Percentiles rank a stretch among this genome's conserved stretches.
Evolutionary conservation across 176 grass and related monocot species (phyloP).

Genomic region (Canna indica): DNA sequence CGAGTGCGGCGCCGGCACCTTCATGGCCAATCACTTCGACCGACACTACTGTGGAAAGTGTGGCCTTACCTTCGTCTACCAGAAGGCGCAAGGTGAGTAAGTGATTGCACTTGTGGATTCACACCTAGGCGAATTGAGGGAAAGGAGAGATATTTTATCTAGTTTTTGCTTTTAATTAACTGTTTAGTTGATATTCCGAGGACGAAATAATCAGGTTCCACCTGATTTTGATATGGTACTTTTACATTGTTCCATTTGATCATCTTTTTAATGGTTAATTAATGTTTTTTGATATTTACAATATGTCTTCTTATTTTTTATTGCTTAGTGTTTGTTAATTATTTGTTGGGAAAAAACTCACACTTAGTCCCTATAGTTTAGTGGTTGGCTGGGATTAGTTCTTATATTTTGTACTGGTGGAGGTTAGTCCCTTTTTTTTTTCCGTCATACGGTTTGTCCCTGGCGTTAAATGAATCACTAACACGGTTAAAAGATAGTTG

Average conservation of each 20-base stretch:
- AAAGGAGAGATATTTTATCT: not conserved
- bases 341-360: too few relatives aligned
- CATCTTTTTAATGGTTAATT: too few relatives aligned
- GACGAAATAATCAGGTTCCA: not conserved
- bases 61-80: constrained; percentile 70
- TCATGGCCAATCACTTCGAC: constrained; percentile 84
- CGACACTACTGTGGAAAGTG: constrained; percentile 77
- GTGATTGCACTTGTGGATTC: not conserved
- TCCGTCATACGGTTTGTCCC: too few relatives aligned
- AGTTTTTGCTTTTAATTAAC: not conserved
- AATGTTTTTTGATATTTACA: too few relatives aligned
- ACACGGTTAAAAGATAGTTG: too few relatives aligned
- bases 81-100: constrained; percentile 17
- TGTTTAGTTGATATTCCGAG: not conserved
- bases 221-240: not conserved
- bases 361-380: too few relatives aligned
- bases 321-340: too few relatives aligned
- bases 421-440: too few relatives aligned
- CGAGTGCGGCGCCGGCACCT: constrained; percentile 53
- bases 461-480: too few relatives aligned
- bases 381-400: too few relatives aligned
- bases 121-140: not conserved
- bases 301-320: too few relatives aligned
- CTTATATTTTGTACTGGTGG: too few relatives aligned
- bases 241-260: not conserved